These are phyloP conservation scores for Aspergillus flavus DNA, from an alignment of 2,329 filamentous ascomycete species.

Conservation along the genomic window DNA sequence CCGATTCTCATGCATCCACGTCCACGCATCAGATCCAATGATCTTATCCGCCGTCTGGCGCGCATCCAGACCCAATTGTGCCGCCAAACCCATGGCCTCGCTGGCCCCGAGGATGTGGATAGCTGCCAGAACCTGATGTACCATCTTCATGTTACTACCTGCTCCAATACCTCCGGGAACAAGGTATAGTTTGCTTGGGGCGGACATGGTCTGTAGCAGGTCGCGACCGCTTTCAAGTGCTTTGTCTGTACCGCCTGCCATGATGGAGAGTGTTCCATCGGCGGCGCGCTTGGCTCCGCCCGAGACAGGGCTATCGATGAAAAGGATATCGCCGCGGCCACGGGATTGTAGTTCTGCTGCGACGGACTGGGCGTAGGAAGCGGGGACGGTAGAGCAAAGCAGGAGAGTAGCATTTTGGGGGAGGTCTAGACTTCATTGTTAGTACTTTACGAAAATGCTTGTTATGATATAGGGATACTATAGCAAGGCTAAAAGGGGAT, in stretches of 20 bases:
- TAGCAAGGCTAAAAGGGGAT: background rate
- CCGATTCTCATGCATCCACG: conserved; percentile 66
- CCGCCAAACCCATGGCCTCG: conserved; percentile 64
- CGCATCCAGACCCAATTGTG: conserved; percentile 57
- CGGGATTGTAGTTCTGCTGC: conserved; percentile 57
- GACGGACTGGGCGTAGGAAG: conserved; percentile 65
- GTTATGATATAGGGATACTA: background rate
- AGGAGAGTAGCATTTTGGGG: conserved; percentile 63
- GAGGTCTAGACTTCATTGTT: conserved; percentile 40
- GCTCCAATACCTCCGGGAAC: conserved; percentile 63
- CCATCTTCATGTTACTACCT: conserved; percentile 64
- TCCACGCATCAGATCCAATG: conserved; percentile 54
- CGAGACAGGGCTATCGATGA: conserved; percentile 74
- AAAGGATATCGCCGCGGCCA: conserved; percentile 63
- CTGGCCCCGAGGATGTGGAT: conserved; percentile 64
- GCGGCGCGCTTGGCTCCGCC: conserved; percentile 70
- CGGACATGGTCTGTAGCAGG: conserved; percentile 66
- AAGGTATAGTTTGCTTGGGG: conserved; percentile 61
- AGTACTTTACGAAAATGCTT: background rate
- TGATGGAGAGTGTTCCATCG: conserved; percentile 73
- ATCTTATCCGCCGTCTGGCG: conserved; percentile 48
- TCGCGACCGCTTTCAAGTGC: conserved; percentile 60
- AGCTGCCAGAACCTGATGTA: conserved; percentile 65
- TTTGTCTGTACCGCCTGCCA: conserved; percentile 64
- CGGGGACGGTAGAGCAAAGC: conserved; percentile 71